These are phyloP conservation scores for Arctium lappa DNA, from an alignment of 129 eudicot genomes.

Conservation along the genomic window DNA sequence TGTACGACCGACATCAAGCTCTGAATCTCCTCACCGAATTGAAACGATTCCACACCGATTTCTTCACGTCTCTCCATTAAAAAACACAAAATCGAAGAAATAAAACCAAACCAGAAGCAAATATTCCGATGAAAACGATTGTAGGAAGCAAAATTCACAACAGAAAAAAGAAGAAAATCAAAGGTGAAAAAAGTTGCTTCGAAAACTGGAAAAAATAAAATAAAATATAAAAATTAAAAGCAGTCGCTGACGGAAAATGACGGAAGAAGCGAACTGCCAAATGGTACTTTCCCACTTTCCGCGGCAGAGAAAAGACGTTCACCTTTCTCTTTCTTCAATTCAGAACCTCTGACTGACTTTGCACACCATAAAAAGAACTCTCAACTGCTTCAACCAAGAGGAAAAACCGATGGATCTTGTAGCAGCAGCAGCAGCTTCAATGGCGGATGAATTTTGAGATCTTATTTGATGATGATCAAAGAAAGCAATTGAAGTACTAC, in stretches of 20 bases:
- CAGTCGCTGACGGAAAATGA: slow-evolving; percentile 16
- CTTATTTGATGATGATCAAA: no score
- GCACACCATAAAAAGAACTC: neutral
- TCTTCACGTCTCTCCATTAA: slow-evolving; percentile 27
- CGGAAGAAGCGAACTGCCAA: slow-evolving; percentile 29
- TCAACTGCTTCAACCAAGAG: neutral
- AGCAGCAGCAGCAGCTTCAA: slow-evolving; percentile 15
- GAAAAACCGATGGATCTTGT: neutral
- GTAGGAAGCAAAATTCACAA: neutral
- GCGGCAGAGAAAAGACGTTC: slow-evolving; percentile 15
- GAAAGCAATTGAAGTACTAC: no score
- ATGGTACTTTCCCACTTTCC: slow-evolving; percentile 26
- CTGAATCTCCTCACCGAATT: slow-evolving; percentile 42
- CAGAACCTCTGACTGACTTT: slow-evolving; percentile 6
- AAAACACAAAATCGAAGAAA: slow-evolving; percentile 31
- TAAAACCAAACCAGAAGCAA: neutral
- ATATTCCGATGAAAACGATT: slow-evolving; percentile 9
- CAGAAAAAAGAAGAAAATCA: no score
- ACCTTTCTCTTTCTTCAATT: slow-evolving; percentile 21
- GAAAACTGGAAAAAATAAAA: neutral
- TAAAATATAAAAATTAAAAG: neutral
- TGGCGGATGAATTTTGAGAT: slow-evolving; percentile 10
- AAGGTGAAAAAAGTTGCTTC: neutral
- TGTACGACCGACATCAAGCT: slow-evolving; percentile 39
- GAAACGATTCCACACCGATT: slow-evolving; percentile 36